Conservation (phyloP, 768 basidiomycete genomes). For the Tulasnella sp. region DNA sequence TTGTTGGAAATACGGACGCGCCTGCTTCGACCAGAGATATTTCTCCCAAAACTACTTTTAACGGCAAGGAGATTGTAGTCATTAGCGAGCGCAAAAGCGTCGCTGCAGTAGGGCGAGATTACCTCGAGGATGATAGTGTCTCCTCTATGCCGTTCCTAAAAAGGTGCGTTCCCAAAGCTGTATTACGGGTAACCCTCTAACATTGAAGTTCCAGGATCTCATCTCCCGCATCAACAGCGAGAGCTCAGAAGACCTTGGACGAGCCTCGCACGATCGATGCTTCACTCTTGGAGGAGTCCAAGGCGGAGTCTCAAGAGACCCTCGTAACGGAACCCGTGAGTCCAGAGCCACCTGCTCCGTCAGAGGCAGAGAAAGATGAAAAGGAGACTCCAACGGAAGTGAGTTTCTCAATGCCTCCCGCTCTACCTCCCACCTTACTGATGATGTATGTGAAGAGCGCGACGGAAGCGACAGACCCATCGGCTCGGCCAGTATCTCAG, state of each 20-base stretch:
- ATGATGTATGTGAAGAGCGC: neutral
- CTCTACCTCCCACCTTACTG: neutral
- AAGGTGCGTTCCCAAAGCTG: slow-evolving; percentile 45
- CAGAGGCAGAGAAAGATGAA: neutral
- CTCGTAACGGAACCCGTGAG: neutral
- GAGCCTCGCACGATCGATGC: neutral
- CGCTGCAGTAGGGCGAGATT: slow-evolving; percentile 51
- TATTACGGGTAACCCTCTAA: neutral
- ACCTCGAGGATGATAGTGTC: slow-evolving; percentile 67
- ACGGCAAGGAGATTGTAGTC: slow-evolving; percentile 46
- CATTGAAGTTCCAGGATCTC: neutral
- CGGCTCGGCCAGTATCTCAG: neutral
- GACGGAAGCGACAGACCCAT: neutral
- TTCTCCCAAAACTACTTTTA: slow-evolving; percentile 37
- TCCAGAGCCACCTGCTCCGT: neutral
- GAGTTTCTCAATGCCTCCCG: neutral
- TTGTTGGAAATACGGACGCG: slow-evolving; percentile 48
- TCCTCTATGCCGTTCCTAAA: slow-evolving; percentile 63
- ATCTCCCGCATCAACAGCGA: neutral
- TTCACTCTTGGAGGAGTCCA: neutral
- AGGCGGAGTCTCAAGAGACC: neutral
- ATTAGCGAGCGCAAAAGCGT: slow-evolving; percentile 64
- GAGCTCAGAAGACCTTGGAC: neutral
- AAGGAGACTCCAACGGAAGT: neutral
- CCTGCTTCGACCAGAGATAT: slow-evolving; percentile 26